phyloP scores from a whole-genome alignment of 2,329 filamentous ascomycete genomes.

The Neobulgaria alba region DNA sequence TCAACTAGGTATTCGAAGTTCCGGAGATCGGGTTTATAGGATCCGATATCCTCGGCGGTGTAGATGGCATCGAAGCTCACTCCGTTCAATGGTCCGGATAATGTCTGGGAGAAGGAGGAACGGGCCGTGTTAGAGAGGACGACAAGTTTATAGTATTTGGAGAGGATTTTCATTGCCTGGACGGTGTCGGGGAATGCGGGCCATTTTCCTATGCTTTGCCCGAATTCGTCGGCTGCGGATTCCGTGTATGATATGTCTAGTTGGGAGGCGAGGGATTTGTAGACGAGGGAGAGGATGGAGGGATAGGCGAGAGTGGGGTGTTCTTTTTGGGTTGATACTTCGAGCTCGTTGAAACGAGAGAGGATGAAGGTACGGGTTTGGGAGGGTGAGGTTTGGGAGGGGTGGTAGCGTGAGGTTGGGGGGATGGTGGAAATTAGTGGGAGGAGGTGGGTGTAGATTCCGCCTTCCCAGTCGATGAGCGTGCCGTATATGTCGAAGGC shows the following conservation, averaged over 20 bases:
- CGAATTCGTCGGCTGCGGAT: constrained; percentile 33
- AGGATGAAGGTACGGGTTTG: constrained; percentile 10
- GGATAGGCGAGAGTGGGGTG: constrained; percentile 45
- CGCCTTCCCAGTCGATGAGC: constrained; percentile 69
- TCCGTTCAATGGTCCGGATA: constrained; percentile 38
- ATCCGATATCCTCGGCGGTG: constrained; percentile 62
- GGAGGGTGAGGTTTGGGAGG: constrained; percentile 5
- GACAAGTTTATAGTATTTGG: constrained; percentile 40
- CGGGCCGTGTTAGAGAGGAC: constrained; percentile 50
- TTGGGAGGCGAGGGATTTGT: constrained; percentile 31
- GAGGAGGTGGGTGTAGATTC: constrained; percentile 46
- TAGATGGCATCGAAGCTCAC: constrained; percentile 51
- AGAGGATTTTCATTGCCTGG: constrained; percentile 35
- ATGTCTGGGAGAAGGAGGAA: constrained; percentile 38
- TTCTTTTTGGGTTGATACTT: constrained; percentile 32
- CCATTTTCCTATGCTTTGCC: constrained; percentile 35
- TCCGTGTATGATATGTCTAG: constrained; percentile 23
- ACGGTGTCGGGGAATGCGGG: constrained; percentile 42
- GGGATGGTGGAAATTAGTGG: constrained; percentile 27
- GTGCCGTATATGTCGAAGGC: constrained; percentile 69
- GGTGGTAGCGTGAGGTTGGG: constrained; percentile 9
- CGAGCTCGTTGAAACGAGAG: constrained; percentile 12
- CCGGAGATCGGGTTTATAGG: constrained; percentile 57
- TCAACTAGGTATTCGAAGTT: constrained; percentile 61
- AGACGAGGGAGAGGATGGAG: constrained; percentile 36